Evolutionary conservation across 1,284 basidiomycete genomes (phyloP), one percentile per base, ranked within the genome.

Genomic region (Coniophora puteana): DNA sequence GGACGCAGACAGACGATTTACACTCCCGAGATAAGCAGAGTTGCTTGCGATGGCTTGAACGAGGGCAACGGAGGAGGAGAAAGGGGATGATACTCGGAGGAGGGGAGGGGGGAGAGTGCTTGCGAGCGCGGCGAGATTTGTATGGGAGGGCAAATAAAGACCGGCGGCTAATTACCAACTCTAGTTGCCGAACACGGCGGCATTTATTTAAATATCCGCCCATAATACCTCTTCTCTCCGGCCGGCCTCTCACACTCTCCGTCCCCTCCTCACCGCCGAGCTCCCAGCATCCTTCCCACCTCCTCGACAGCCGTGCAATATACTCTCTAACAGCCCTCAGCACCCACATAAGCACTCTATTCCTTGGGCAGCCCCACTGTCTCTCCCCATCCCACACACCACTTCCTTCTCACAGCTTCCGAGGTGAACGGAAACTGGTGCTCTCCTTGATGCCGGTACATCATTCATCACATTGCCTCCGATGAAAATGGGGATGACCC

Each of bases 121-220:
- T 55, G 34, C 23, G 33, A 35, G 33, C 41, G 41, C 45, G 63
- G 59, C 63, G 62, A 55, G 59, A 64, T 53, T 60, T 63, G 62
- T 63, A n/a, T n/a, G n/a, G n/a, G n/a, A n/a, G n/a, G 47, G 62
- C 57, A 60, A 60, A 65, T 63, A 60, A 60, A 64, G 60, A 61
- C 60, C 51, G 51, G 62, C 58, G 58, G 59, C 49, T 54, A 61
- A 60, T n/a, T n/a, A 57, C 51, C 51, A 63, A 61, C 57, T 39
- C 63, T 46, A 56, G 58, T 65, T 60, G 62, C 62, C 58, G 58
- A 61, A 44, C 45, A 47, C n/a, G n/a, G n/a, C 58, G 58, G 58
- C 58, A 62, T 65, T 60, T 59, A 65, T 36, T 58, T 59, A 50
- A 47, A 46, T 62, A 47, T 61, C 58, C 58, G 62, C 57, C 55